Base-by-base conservation (phyloP, 2,329 filamentous ascomycete species). In the Colletotrichum truncatum region DNA sequence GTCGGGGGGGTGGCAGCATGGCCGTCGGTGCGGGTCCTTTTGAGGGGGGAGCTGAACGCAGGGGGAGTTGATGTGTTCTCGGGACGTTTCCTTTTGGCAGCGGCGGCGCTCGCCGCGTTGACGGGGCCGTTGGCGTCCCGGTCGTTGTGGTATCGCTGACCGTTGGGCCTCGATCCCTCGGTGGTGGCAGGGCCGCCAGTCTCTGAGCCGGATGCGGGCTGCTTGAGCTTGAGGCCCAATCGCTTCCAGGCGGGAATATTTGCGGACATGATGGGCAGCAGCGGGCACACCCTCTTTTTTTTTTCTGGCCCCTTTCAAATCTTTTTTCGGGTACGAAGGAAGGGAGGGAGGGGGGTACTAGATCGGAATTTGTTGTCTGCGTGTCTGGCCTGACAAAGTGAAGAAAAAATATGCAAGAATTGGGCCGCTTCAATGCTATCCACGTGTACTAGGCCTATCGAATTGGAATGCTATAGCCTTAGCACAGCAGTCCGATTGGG, bases 141-240 rank as follows among this genome's bases (percentile, higher is more conserved):
- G 64, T 64, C 66, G 69, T 62, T 57, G 60, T 67, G 67, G 55
- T 62, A 54, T 62, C 56, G 51, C 26, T 55, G 49, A 36, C 66
- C 62, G 66, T 69, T 68, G 67, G 67, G 67, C 65, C 62, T 58
- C 76, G 74, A 76, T 67, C 53, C 57, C 43, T 57, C 66, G 54
- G 39, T 39, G 34, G 60, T 14, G 48, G 60, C 65, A 59, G 61
- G 55, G 57, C 66, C 38, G 52, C 66, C 66, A 63, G 49, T 66
- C 57, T 67, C 66, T 61, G 60, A 58, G 41, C 59, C 64, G 53
- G 64, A 66, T 68, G 73, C 72, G 69, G 73, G 71, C 61, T 73
- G 73, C 77, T 88, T 88, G 77, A 88, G 85, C 81, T 87, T 87
- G 74, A 88, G 83, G 77, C 87, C 86, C 81, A 88, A 83, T 81